Evolutionary conservation across 2,329 filamentous ascomycete genomes (phyloP), one percentile per base, ranked within the genome.

Genomic region (Pseudodiploospora longispora): DNA sequence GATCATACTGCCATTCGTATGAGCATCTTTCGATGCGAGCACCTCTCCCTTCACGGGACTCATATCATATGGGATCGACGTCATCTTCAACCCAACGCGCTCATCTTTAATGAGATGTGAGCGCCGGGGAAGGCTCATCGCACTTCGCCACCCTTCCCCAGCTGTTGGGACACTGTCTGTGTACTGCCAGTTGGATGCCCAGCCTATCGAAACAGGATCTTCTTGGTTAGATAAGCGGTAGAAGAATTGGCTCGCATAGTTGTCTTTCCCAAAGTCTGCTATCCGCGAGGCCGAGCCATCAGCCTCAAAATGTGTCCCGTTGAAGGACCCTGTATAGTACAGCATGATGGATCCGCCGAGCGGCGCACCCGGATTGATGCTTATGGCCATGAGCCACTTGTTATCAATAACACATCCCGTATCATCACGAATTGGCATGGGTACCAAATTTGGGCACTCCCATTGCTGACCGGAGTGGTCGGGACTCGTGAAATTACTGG

Each of bases 361-460:
- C 0, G 76, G 76, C 0, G 73, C 75, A 5, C 76, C 76, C 0
- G 76, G 76, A 51, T 80, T 79, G 53, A 79, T 71, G 9, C 70
- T 75, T 33, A 81, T 66, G 4, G 63, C 52, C 51, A 81, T 55
- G 27, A 77, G 61, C 60, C 59, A 69, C 51, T 55, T 52, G 10
- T 57, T 50, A 27, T 59, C 56, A 6, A 55, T 49, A 9, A 39
- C 48, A 2, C 53, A 36, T 0, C 59, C 59, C n/a, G 59, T 52
- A 19, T 68, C 60, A 37, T 70, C 64, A 4, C 61, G 42, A 47
- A 65, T 50, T 0, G 74, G 75, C 44, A 83, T 71, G 30, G 68
- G 63, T 1, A 83, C 69, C 33, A 83, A 58, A 50, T 82, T 83
- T 0, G 80, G 80, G 41, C 79, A 83, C 57, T 83, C 80, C 53